These are phyloP conservation scores for Backusella macrospora DNA, from an alignment of 192 early-diverging fungal species.

Conservation along the genomic window DNA sequence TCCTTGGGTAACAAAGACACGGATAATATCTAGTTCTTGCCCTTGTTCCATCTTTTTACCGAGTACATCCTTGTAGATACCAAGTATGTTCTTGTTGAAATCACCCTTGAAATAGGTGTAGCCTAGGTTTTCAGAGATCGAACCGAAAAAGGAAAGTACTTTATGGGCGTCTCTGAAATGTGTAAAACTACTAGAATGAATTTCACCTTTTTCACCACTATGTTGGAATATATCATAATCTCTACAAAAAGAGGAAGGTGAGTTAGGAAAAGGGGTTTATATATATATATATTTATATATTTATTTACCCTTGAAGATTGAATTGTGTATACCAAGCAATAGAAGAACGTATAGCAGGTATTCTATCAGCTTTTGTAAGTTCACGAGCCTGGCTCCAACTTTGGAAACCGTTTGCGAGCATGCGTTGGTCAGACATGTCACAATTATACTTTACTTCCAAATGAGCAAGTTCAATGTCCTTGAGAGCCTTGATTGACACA, in stretches of 20 bases:
- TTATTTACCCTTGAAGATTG: slow-evolving; percentile 43
- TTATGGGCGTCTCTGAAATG: slow-evolving; percentile 44
- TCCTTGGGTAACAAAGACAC: slow-evolving; percentile 32
- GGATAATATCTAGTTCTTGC: slow-evolving; percentile 11
- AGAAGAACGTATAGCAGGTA: slow-evolving; percentile 43
- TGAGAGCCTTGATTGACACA: slow-evolving; percentile 21
- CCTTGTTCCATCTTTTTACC: slow-evolving; percentile 41
- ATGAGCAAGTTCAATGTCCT: slow-evolving; percentile 23
- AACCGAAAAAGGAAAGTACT: slow-evolving; percentile 41
- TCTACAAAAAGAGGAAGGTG: slow-evolving; percentile 10
- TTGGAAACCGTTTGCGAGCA: slow-evolving; percentile 56
- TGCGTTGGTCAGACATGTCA: slow-evolving; percentile 26
- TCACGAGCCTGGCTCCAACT: slow-evolving; percentile 51
- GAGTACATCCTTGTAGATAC: slow-evolving; percentile 46
- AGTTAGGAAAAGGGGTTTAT: background rate
- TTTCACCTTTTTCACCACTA: slow-evolving; percentile 43
- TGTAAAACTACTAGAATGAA: slow-evolving; percentile 54
- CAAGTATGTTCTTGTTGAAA: slow-evolving; percentile 33
- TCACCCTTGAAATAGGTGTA: slow-evolving; percentile 56
- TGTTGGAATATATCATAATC: slow-evolving; percentile 49
- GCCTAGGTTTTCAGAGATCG: slow-evolving; percentile 45
- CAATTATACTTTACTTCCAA: slow-evolving; percentile 30
- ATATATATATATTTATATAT: slow-evolving; percentile 18
- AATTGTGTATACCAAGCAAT: slow-evolving; percentile 41
- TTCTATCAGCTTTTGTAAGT: slow-evolving; percentile 33